phyloP scores from a whole-genome alignment of 2,329 filamentous ascomycete species.

The Fusarium austroafricanum region DNA sequence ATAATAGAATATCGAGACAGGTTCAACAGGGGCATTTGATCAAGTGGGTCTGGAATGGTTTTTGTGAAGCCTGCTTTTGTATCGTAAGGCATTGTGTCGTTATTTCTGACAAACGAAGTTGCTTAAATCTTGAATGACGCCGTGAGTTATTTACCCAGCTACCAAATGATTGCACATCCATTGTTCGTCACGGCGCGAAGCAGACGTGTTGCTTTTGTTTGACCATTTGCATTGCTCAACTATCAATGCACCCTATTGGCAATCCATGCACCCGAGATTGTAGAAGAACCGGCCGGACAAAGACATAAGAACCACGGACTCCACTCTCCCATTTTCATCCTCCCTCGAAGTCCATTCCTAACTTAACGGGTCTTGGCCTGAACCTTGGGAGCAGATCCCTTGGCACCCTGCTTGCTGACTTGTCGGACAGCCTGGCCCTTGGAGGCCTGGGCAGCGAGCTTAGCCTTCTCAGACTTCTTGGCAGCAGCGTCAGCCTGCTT shows the following conservation, averaged over 20 bases:
- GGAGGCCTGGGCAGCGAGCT: conserved; percentile 78
- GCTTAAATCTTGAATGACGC: conserved; percentile 17
- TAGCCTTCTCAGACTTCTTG: conserved; percentile 99
- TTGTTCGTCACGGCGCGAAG: conserved; percentile 37
- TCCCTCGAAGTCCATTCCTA: conserved; percentile 32
- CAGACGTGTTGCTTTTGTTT: conserved; percentile 36
- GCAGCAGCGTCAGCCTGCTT: conserved; percentile 85
- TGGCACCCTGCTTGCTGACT: conserved; percentile 96
- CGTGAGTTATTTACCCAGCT: conserved; percentile 28
- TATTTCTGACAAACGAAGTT: conserved; percentile 16
- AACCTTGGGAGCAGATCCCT: conserved; percentile 89
- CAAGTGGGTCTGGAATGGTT: not conserved
- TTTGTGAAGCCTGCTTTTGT: conserved; percentile 13
- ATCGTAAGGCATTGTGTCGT: conserved; percentile 18
- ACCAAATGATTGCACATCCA: conserved; percentile 14
- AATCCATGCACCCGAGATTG: conserved; percentile 57
- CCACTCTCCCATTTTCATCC: conserved; percentile 48
- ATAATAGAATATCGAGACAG: conserved; percentile 33
- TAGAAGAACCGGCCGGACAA: conserved; percentile 57
- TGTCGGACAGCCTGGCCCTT: conserved; percentile 85
- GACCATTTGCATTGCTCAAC: conserved; percentile 54
- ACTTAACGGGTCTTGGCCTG: conserved; percentile 82
- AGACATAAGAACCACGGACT: conserved; percentile 58
- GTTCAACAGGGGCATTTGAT: conserved; percentile 17
- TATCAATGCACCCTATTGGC: conserved; percentile 58